These are phyloP conservation scores for Epithemia pelagica DNA, from an alignment of 108 stramenopile genomes.

Conservation along the genomic window DNA sequence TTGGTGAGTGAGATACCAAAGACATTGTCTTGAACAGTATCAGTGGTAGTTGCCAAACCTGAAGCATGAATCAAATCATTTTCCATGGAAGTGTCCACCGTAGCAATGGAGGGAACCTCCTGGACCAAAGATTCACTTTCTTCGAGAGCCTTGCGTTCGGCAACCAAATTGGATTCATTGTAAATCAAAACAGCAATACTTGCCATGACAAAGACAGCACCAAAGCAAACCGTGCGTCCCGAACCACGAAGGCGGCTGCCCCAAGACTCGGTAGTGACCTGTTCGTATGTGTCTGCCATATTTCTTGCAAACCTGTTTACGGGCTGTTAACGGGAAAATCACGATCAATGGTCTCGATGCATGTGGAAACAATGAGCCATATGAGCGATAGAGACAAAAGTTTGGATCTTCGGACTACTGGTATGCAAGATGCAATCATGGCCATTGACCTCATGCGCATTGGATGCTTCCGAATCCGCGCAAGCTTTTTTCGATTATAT, in stretches of 20 bases:
- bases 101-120: background rate
- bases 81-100: conserved; percentile 5
- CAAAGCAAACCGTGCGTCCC: conserved; percentile 11
- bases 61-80: conserved; percentile 19
- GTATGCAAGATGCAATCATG: too few relatives aligned
- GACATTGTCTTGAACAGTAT: background rate
- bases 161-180: conserved; percentile 31
- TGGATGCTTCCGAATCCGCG: too few relatives aligned
- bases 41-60: background rate
- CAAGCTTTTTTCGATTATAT: too few relatives aligned
- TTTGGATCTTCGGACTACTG: too few relatives aligned
- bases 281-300: conserved; percentile 9
- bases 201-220: conserved; percentile 15
- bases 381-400: too few relatives aligned
- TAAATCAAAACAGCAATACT: conserved; percentile 18
- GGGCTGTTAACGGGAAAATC: too few relatives aligned
- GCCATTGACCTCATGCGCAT: too few relatives aligned
- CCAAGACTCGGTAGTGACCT: conserved; percentile 14
- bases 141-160: conserved; percentile 19
- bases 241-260: conserved; percentile 14
- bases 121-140: conserved; percentile 19
- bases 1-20: conserved; percentile 10
- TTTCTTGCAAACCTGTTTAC: too few relatives aligned
- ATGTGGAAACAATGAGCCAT: too few relatives aligned
- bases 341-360: too few relatives aligned